Base-by-base conservation (phyloP, 129 eudicot species). In the Ambrosia artemisiifolia region DNA sequence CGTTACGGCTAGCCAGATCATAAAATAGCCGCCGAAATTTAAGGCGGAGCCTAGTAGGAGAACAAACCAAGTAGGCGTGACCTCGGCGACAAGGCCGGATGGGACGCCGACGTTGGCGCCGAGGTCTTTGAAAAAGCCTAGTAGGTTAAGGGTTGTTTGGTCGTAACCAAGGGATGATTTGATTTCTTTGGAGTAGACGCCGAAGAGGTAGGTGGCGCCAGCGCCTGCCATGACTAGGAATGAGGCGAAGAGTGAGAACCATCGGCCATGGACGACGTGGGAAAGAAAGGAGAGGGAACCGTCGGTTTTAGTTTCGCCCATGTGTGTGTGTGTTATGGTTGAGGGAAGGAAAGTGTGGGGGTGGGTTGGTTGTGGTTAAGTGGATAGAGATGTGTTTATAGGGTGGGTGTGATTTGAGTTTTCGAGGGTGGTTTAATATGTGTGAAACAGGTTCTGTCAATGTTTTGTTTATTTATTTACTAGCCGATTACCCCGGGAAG, bases 51-150 rank as follows among this genome's bases (percentile, higher is more conserved):
- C 92, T 11, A 79, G 72, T 9, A 70, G 20, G 55, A 84, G 85
- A 3, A 87, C 92, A 24, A 84, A 83, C 88, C 86, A 87, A 0
- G 87, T 87, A 0, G 92, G 88, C 3, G 87, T 77, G 20, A 87
- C 51, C 34, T 84, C 86, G 18, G 84, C 82, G 68, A 87, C 48
- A 0, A 87, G 73, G 54, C 88, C 92, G 9, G 92, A 81, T 3
- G 79, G 13, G 6, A 87, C 81, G 0, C 92, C 92, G 43, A 86
- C 75, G 34, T 83, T 86, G 70, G 83, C 91, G 0, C 87, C 91
- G 10, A 86, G 66, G 80, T 83, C 88, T 72, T 87, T 87, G 81
- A 84, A 87, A 70, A 84, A 84, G 20, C 88, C 75, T 1, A 87
- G 51, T 20, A 81, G 73, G 74, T 87, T 84, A 62, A 87, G 81